Base-by-base conservation (phyloP, 2,329 filamentous ascomycete species). In the Stenocarpella maydis region DNA sequence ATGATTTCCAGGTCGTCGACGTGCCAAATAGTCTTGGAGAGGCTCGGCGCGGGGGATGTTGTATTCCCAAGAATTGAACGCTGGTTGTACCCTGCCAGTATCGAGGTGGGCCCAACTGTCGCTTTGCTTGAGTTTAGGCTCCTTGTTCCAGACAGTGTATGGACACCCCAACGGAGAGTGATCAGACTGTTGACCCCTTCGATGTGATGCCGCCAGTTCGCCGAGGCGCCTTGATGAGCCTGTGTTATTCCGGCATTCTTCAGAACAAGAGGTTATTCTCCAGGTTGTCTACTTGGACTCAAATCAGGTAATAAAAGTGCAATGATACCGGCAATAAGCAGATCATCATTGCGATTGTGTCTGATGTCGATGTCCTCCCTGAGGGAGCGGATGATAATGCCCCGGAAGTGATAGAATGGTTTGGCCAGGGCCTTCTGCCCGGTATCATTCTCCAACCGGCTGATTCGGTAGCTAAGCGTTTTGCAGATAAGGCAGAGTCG, bases 131-230 rank as follows among this genome's bases (percentile, higher is more conserved):
- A 28, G 24, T 64, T 15, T 9, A 67, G 2, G 9, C 64, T 69
- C 31, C 69, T 71, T 26, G 73, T 74, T 19, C 41, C 37, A 5
- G 73, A 71, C 7, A 78, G 26, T 9, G 67, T 34, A 21, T 67
- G 68, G 24, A 80, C 71, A 24, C 80, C 79, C 19, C 80, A 79
- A 15, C 78, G 78, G 7, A 80, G 70, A 21, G 66, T 67, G 15
- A 81, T 75, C 7, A 82, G 54, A 67, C 68, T 77, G 37, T 76
- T 73, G 34, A 77, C 69, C 19, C 76, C 80, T 19, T 80, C 74
- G 4, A 81, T 45, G 63, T 82, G 80, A 15, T 72, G 76, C 52
- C 77, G 76, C 79, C 79, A 82, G 69, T 77, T 73, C 9, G 71
- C 70, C 5, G 76, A 76, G 9, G 72, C 68, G 28, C 77, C 75